Evolutionary conservation across 1,139 yeast genomes (phyloP).

Genomic region (Komagataea norvegica): DNA sequence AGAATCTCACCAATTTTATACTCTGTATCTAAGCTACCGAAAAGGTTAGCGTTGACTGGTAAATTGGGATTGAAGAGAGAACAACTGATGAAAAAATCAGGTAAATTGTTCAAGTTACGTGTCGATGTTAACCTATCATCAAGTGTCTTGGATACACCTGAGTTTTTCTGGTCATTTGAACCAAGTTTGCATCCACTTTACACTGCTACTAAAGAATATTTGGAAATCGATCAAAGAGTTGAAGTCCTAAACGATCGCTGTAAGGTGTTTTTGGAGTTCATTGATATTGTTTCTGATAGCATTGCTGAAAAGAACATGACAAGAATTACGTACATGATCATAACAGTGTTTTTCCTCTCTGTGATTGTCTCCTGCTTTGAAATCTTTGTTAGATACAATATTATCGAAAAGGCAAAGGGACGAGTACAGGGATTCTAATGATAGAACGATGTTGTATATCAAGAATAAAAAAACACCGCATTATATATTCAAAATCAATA

Average conservation of each 20-base stretch:
- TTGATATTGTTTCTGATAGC: conserved; percentile 89
- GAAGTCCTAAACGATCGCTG: conserved; percentile 91
- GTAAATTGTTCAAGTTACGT: conserved; percentile 79
- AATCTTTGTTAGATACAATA: conserved; percentile 50
- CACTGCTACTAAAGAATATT: conserved; percentile 82
- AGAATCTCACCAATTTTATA: conserved; percentile 81
- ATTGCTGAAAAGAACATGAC: conserved; percentile 91
- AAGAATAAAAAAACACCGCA: too few relatives aligned
- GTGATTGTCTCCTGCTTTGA: conserved; percentile 63
- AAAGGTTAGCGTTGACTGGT: conserved; percentile 86
- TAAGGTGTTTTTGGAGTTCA: conserved; percentile 87
- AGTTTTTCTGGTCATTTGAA: conserved; percentile 93
- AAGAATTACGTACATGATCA: conserved; percentile 86
- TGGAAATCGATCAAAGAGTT: conserved; percentile 92
- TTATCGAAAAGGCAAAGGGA: conserved; percentile 30
- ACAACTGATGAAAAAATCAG: conserved; percentile 80
- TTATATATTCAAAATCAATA: neutral
- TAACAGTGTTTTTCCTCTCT: conserved; percentile 74
- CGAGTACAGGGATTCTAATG: neutral
- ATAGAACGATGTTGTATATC: neutral
- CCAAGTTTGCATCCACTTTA: conserved; percentile 93
- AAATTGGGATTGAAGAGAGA: conserved; percentile 72
- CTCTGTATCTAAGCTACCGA: conserved; percentile 83
- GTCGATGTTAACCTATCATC: conserved; percentile 92
- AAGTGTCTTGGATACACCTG: conserved; percentile 90